Percentiles rank a stretch among this genome's conserved stretches.
Conservation (phyloP, 148 eudicot species). For the Cornus kousa region DNA sequence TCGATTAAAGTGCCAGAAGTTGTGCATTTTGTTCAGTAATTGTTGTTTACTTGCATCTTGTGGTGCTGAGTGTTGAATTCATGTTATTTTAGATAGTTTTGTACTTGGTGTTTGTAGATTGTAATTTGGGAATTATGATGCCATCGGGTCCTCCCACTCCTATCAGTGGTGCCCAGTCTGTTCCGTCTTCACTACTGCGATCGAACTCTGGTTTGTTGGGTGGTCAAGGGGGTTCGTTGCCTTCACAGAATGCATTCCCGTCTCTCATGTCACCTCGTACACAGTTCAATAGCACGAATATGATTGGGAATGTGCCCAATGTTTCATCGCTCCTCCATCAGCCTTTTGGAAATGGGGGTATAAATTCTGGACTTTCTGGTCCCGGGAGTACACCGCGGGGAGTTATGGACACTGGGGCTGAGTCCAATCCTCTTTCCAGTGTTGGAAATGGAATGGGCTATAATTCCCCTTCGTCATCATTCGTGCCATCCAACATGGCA, state of each 20-base stretch:
- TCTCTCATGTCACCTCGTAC: conserved; percentile 55
- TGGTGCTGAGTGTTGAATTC: conserved; percentile 15
- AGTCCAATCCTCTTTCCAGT: conserved; percentile 60
- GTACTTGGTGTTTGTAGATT: conserved; percentile 10
- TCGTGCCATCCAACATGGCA: conserved; percentile 34
- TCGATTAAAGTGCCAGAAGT: conserved; percentile 3
- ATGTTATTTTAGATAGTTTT: conserved; percentile 33
- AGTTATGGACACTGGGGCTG: conserved; percentile 61
- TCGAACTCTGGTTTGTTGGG: conserved; percentile 62
- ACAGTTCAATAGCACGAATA: conserved; percentile 60
- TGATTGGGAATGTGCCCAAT: conserved; percentile 67
- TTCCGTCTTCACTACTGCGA: conserved; percentile 49
- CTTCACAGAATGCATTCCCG: conserved; percentile 57
- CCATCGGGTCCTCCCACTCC: conserved; percentile 72
- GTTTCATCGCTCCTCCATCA: conserved; percentile 61
- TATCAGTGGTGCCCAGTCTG: conserved; percentile 56
- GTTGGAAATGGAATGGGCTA: conserved; percentile 72
- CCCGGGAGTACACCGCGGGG: conserved; percentile 45
- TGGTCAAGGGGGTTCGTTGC: conserved; percentile 60
- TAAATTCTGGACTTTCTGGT: conserved; percentile 44
- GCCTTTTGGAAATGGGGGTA: conserved; percentile 60
- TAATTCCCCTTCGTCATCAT: conserved; percentile 52
- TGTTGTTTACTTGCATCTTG: conserved; percentile 11
- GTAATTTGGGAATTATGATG: conserved; percentile 44
- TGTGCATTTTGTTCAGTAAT: conserved; percentile 13